Base-by-base conservation (phyloP, 2,329 filamentous ascomycete species). In the Neonectria punicea region DNA sequence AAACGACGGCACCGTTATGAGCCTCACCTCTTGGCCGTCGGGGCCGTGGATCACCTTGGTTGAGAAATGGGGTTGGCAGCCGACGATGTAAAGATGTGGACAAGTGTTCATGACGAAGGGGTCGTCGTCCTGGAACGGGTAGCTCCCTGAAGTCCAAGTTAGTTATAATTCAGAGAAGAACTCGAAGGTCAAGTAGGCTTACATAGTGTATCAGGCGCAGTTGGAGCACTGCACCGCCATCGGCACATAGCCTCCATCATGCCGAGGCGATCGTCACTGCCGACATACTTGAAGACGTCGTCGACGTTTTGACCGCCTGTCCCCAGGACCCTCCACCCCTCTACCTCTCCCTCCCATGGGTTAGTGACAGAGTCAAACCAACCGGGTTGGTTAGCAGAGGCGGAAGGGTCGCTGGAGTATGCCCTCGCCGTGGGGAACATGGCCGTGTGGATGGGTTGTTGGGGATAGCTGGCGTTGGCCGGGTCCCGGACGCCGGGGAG, bases 171-270 rank as follows among this genome's bases (percentile, higher is more conserved):
- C 13, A 28, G 5, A 14, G 50, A 20, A 6, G 25, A 22, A 1
- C 36, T 25, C 8, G 8, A 13, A 11, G 14, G 8, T 7, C 28
- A 39, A 2, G 30, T 5, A 7, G 25, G 83, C 92, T 84, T 85
- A 95, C 94, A 97, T 47, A 99, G 78, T 0, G 97, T 99, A 79
- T 99, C 97, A 0, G 97, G 96, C 1, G 96, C 96, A 0, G 96
- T 99, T 1, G 96, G 96, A 5, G 96, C 96, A 70, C 90, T 90
- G 76, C 93, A 93, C 67, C 96, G 87, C 96, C 96, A 99, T 64
- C 94, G 87, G 70, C 97, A 90, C 89, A 97, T 96, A 62, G 91
- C 90, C 80, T 98, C 96, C 92, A 98, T 96, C 87, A 98, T 93
- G 51, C 91, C 90, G 28, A 98, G 76, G 20, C 94, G 83, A 71